phyloP scores from a whole-genome alignment of 306 rosid genomes.

The Morella rubra region DNA sequence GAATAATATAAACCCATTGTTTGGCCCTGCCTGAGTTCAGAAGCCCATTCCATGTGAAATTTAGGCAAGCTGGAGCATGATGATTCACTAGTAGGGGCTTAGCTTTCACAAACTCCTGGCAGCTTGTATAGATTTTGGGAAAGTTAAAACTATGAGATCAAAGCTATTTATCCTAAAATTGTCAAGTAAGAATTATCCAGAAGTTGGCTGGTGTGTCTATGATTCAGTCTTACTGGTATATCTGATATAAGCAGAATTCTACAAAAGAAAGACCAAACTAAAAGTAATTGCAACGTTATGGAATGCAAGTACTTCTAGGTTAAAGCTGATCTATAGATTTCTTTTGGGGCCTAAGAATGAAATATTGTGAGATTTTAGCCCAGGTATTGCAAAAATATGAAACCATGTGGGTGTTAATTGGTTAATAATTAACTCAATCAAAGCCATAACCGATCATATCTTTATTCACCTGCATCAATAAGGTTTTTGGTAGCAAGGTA shows the following conservation, averaged over 20 bases:
- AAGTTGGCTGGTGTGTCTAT: neutral
- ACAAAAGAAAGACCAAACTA: neutral
- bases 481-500: conserved; percentile 80
- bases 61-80: neutral
- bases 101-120: neutral
- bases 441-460: conserved; percentile 9
- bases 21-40: conserved; percentile 6
- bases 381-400: neutral
- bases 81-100: neutral
- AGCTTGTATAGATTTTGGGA: neutral
- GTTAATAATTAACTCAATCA: neutral
- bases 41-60: conserved; percentile 4
- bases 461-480: conserved; percentile 65
- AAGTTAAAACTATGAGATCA: neutral
- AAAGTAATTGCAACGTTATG: neutral
- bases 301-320: neutral
- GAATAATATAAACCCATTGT: neutral
- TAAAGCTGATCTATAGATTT: neutral
- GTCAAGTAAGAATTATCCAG: neutral
- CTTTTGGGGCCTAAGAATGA: neutral
- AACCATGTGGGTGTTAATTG: neutral
- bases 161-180: neutral
- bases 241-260: neutral
- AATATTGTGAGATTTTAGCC: neutral
- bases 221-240: neutral